Evolutionary conservation across 768 basidiomycete genomes (phyloP), one percentile per base, ranked within the genome.

Genomic region (Suillus clintonianus): DNA sequence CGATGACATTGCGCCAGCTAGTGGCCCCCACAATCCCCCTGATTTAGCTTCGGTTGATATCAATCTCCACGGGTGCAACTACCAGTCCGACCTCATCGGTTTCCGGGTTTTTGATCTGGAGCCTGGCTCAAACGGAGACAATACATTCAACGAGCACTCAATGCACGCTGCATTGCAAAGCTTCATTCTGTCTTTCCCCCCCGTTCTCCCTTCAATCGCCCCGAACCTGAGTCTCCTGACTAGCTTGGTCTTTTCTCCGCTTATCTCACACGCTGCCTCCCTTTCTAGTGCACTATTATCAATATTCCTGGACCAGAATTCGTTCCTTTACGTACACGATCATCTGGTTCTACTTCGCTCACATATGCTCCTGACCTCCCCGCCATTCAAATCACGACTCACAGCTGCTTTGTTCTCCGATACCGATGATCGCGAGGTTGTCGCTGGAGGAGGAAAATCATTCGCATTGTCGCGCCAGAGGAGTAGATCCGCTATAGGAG

Each of bases 361-460:
- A 4, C 94, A 92, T 68, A 82, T 95, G 58, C 80, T 94, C 17
- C 78, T 95, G 53, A 86, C 89, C 1, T 85, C 88, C 0, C 86
- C 89, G 36, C 76, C 88, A 1, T 97, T 96, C 79, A 89, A 87
- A 69, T 80, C 82, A 8, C 85, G 89, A 5, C 82, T 97, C 14
- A 79, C 84, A 17, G 77, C 77, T 2, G 92, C 95, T 0, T 78
- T 97, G 15, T 95, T 96, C 75, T 90, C 89, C 0, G 92, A 95
- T 66, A 80, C 83, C 0, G 86, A 86, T 37, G 85, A 85, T 30
- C 80, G 77, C 62, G 79, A 81, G 36, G 65, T 43, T 22, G 69
- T 76, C 5, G 78, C 80, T 50, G 65, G 50, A 39, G 53, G 19
- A 2, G 56, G 62, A 22, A 72, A 72, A 36, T 27, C 68, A 34